Conservation (phyloP, 176 grass and related monocot species). For the Carex parvula region DNA sequence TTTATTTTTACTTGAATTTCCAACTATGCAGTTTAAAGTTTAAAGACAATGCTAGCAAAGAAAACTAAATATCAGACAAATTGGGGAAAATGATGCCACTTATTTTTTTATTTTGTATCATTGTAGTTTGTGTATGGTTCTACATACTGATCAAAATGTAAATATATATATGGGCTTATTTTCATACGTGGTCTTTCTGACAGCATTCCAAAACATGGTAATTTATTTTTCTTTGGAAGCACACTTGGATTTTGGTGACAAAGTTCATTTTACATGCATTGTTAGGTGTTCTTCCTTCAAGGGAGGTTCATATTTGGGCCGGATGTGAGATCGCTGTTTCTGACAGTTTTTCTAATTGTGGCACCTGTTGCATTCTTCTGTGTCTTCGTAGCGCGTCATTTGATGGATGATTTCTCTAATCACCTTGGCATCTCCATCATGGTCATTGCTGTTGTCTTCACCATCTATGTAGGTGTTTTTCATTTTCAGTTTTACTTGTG, state of each 20-base stretch:
- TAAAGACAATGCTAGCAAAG: too few relatives aligned
- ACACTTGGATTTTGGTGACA: not conserved
- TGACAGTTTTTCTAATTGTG: conserved; percentile 87
- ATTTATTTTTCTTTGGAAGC: not conserved
- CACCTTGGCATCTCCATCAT: conserved; percentile 75
- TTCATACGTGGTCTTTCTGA: not conserved
- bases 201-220: not conserved
- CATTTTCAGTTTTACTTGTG: not conserved
- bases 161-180: not conserved
- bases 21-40: not conserved
- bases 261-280: conserved; percentile 26
- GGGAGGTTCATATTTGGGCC: conserved; percentile 97
- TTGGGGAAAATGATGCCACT: not conserved
- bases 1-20: not conserved
- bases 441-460: conserved; percentile 76
- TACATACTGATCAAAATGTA: not conserved
- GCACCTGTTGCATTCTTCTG: conserved; percentile 82
- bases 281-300: conserved; percentile 85
- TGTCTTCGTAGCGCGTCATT: conserved; percentile 86
- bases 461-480: conserved; percentile 58
- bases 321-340: conserved; percentile 89
- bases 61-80: not conserved
- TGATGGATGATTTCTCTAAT: conserved; percentile 84
- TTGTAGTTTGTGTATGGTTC: not conserved
- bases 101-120: not conserved